phyloP scores from a whole-genome alignment of 768 basidiomycete species.

The Trametes cubensis region DNA sequence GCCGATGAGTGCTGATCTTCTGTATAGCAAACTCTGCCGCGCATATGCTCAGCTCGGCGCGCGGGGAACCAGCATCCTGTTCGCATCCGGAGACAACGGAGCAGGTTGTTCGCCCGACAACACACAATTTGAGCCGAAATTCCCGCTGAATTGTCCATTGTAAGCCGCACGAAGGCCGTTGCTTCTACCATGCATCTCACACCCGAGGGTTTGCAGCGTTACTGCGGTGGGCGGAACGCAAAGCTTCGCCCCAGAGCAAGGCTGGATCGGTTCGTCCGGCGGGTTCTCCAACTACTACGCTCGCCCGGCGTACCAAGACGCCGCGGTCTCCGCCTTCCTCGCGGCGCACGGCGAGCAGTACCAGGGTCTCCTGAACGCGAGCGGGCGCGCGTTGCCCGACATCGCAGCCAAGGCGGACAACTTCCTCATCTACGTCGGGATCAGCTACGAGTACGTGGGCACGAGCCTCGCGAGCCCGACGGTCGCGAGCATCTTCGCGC shows the following conservation, averaged over 20 bases:
- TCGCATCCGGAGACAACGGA: slow-evolving; percentile 43
- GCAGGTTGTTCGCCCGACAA: slow-evolving; percentile 29
- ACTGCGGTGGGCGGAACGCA: slow-evolving; percentile 41
- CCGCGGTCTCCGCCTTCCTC: slow-evolving; percentile 42
- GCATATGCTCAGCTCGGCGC: slow-evolving; percentile 40
- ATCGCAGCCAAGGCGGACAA: slow-evolving; percentile 43
- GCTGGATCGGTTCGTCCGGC: slow-evolving; percentile 36
- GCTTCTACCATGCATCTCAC: too few relatives aligned
- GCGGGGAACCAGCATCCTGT: slow-evolving; percentile 39
- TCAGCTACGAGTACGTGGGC: slow-evolving; percentile 41
- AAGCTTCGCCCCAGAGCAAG: slow-evolving; percentile 38
- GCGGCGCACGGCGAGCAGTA: slow-evolving; percentile 31
- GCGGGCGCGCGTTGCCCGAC: slow-evolving; percentile 51
- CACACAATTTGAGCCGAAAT: slow-evolving; percentile 36
- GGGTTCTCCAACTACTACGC: slow-evolving; percentile 42
- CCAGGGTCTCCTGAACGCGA: slow-evolving; percentile 35
- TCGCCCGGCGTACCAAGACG: slow-evolving; percentile 40
- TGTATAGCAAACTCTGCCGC: slow-evolving; percentile 36
- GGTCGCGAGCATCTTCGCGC: slow-evolving; percentile 62
- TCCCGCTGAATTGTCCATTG: slow-evolving; percentile 42
- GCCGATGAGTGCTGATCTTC: too few relatives aligned
- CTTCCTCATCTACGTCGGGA: slow-evolving; percentile 28
- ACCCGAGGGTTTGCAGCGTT: slow-evolving; percentile 25
- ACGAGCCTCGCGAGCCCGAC: slow-evolving; percentile 68
- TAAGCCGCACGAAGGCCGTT: slow-evolving; percentile 14